Evolutionary conservation across 331 rosid genomes (phyloP).

Genomic region (Dryas integrifolia): DNA sequence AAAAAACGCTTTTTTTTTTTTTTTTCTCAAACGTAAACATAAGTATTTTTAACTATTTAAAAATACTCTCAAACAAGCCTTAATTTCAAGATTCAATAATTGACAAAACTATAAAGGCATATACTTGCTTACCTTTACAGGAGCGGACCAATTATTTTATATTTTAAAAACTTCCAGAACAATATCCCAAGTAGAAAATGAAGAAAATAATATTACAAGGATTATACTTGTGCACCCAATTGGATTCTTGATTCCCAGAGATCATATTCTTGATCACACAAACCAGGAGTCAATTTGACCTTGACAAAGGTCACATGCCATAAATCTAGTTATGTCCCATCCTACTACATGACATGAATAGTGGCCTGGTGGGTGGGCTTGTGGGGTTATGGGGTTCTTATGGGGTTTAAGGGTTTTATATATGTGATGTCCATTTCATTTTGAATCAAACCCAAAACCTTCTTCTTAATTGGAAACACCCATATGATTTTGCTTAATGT

Average conservation of each 20-base stretch:
- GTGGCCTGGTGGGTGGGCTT: neutral
- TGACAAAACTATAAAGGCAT: neutral
- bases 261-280: neutral
- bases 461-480: too few species aligned
- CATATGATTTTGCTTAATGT: too few species aligned
- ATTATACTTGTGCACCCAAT: neutral
- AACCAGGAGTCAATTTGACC: neutral
- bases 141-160: neutral
- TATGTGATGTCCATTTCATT: too few species aligned
- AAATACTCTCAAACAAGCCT: too few species aligned
- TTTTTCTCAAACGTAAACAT: too few species aligned
- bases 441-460: too few species aligned
- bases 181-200: neutral
- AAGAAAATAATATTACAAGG: neutral
- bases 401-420: too few species aligned
- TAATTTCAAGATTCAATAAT: too few species aligned
- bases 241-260: neutral
- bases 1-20: too few species aligned
- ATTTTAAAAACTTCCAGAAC: neutral
- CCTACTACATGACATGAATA: neutral
- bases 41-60: too few species aligned
- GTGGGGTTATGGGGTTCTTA: neutral
- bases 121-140: neutral
- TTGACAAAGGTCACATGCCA: neutral
- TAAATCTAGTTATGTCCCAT: conserved; percentile 6